Conservation (phyloP, 73 alveolate genomes). For the Stentor roeselii region DNA sequence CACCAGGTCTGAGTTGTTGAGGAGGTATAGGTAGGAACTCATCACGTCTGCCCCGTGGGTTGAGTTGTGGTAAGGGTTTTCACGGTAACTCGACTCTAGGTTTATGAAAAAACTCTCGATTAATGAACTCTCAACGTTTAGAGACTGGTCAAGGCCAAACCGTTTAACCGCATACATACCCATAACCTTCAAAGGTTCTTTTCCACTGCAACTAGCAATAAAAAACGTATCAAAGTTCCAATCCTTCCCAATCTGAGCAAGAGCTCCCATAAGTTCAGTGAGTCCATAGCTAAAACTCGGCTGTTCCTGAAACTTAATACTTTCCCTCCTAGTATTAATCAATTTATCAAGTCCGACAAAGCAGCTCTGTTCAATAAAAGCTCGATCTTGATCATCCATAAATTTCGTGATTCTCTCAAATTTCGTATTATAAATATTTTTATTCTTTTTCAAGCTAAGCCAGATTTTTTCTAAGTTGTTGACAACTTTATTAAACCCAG, state of each 20-base stretch:
- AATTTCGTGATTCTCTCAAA: background rate
- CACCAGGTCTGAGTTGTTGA: background rate
- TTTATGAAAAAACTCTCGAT: background rate
- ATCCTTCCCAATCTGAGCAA: background rate
- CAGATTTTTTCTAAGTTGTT: too few species aligned
- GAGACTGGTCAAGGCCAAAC: background rate
- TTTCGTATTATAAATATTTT: background rate
- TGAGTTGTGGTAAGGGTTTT: constrained; percentile 14
- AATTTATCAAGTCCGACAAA: too few species aligned
- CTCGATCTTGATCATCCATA: constrained; percentile 19
- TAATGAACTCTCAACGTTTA: background rate
- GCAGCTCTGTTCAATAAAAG: background rate
- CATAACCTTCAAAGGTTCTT: background rate
- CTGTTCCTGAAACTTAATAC: too few species aligned
- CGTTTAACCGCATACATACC: background rate
- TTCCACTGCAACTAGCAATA: background rate
- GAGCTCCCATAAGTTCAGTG: background rate
- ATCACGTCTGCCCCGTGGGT: background rate
- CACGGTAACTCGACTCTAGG: background rate
- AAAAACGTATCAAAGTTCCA: constrained; percentile 20
- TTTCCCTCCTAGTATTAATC: too few species aligned
- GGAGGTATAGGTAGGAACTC: background rate
- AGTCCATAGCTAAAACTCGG: constrained; percentile 11
- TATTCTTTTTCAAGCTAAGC: too few species aligned
- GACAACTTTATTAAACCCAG: too few species aligned